Conservation (phyloP, 352 stramenopile species). For the Phytopythium litorale region DNA sequence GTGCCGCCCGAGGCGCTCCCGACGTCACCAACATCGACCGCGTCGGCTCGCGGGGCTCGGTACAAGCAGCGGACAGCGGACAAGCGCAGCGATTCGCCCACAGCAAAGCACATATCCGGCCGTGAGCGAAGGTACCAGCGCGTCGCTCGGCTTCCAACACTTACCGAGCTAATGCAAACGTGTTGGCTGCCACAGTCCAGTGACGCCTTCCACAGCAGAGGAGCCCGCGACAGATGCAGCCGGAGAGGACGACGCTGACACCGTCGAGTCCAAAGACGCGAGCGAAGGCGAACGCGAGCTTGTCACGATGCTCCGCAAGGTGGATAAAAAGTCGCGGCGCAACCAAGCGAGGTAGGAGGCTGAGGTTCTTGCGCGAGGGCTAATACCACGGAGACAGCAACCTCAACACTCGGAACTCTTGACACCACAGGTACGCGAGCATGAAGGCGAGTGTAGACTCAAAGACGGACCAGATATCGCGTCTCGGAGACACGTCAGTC, state of each 20-base stretch:
- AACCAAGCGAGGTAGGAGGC: conserved; percentile 37
- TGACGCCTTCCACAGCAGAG: neutral
- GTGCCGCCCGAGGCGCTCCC: neutral
- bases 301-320: conserved; percentile 30
- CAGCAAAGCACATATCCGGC: neutral
- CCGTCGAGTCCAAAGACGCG: neutral
- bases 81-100: neutral
- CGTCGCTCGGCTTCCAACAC: neutral
- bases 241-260: neutral
- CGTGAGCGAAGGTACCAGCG: neutral
- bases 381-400: neutral
- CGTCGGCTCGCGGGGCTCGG: neutral
- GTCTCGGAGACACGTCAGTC: neutral
- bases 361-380: neutral
- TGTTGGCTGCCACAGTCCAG: conserved; percentile 1
- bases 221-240: neutral
- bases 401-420: neutral
- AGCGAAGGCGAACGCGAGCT: conserved; percentile 19
- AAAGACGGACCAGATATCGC: neutral
- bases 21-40: neutral
- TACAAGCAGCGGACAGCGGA: neutral
- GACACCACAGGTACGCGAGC: neutral
- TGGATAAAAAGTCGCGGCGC: conserved; percentile 31
- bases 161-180: conserved; percentile 8
- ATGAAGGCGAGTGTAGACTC: conserved; percentile 1